These are phyloP conservation scores for Falciphora oryzae DNA, from an alignment of 2,329 filamentous ascomycete genomes.

Conservation along the genomic window DNA sequence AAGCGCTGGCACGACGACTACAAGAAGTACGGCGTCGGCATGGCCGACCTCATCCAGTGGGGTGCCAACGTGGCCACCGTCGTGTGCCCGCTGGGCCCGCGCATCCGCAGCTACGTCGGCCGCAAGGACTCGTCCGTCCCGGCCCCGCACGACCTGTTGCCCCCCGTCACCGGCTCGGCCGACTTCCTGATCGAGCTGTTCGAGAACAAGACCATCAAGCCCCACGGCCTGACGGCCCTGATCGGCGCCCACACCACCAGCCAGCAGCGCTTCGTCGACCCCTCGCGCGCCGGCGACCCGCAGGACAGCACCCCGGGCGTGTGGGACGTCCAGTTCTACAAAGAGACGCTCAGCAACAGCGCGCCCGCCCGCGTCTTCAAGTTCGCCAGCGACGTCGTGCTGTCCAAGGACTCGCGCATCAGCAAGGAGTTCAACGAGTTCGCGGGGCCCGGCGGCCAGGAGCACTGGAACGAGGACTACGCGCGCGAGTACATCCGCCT, in stretches of 20 bases:
- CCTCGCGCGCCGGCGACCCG: constrained; percentile 28
- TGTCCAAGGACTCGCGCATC: constrained; percentile 31
- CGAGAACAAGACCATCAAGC: constrained; percentile 41
- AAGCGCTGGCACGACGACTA: constrained; percentile 33
- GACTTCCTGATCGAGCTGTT: constrained; percentile 41
- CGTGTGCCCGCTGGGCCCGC: constrained; percentile 45
- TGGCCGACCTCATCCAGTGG: constrained; percentile 50
- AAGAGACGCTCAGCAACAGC: constrained; percentile 29
- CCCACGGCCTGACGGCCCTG: constrained; percentile 45
- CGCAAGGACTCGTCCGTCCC: constrained; percentile 36
- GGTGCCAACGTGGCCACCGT: constrained; percentile 41
- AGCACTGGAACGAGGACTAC: constrained; percentile 40
- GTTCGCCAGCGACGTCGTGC: constrained; percentile 35
- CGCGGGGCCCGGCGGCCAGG: constrained; percentile 26
- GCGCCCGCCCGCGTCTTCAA: constrained; percentile 27
- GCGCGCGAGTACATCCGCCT: constrained; percentile 48
- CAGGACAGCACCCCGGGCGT: constrained; percentile 43
- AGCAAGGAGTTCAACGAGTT: constrained; percentile 36
- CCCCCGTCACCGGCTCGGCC: constrained; percentile 32
- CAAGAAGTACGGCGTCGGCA: constrained; percentile 32
- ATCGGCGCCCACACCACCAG: constrained; percentile 48
- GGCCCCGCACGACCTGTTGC: constrained; percentile 38
- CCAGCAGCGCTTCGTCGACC: constrained; percentile 40
- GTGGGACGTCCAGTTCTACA: constrained; percentile 47
- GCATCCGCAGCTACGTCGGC: constrained; percentile 43